A percentile compares a stretch with the other conserved stretches of the same genome.
These are phyloP conservation scores for Candida sp. DNA, from an alignment of 1,139 yeast genomes.

Conservation along the genomic window DNA sequence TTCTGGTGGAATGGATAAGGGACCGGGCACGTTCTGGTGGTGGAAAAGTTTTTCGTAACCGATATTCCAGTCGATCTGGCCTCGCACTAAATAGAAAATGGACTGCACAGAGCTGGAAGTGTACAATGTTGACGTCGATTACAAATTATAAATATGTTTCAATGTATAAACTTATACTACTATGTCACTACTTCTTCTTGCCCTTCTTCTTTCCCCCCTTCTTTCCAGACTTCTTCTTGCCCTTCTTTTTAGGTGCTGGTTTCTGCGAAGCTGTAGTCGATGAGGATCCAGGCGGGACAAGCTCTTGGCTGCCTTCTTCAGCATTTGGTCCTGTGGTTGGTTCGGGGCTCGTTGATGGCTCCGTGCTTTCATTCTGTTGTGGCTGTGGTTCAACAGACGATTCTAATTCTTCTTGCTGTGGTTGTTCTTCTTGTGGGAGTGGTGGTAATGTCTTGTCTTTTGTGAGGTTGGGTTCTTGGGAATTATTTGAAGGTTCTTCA, in stretches of 20 bases:
- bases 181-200: slow-evolving; percentile 16
- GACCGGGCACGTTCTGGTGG: neutral
- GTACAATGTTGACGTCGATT: neutral
- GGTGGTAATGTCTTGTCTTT: neutral
- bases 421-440: neutral
- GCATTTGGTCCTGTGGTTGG: neutral
- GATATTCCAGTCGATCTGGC: neutral
- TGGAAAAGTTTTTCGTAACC: neutral
- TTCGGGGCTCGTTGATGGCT: slow-evolving; percentile 8
- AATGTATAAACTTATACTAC: no score
- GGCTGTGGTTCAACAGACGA: slow-evolving; percentile 1
- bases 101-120: neutral
- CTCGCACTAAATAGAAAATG: neutral
- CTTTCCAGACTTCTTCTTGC: slow-evolving; percentile 17
- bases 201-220: slow-evolving; percentile 20
- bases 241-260: slow-evolving; percentile 9
- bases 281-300: neutral
- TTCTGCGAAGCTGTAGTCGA: neutral
- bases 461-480: neutral
- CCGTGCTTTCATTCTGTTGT: neutral
- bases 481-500: neutral
- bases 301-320: neutral
- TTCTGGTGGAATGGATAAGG: no score
- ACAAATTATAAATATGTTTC: neutral
- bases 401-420: neutral